Evolutionary conservation across 2,329 filamentous ascomycete species (phyloP).

Genomic region (Neopestalotiopsis clavispora): DNA sequence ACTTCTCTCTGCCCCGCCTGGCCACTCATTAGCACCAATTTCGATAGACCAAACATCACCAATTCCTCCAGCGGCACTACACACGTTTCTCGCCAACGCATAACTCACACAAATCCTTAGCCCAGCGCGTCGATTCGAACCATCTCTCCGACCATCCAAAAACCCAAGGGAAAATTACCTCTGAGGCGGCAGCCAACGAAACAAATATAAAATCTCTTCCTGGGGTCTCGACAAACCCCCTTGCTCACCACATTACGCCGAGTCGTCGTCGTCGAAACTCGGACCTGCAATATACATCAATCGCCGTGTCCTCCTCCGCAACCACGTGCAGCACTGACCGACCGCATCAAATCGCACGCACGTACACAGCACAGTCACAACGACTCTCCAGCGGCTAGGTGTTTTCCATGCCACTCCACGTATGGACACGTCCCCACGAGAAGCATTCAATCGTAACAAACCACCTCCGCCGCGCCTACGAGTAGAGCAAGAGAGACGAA

Average conservation of each 20-base stretch:
- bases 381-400: background rate
- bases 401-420: slow-evolving; percentile 16
- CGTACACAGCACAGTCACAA: background rate
- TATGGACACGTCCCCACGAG: slow-evolving; percentile 8
- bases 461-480: background rate
- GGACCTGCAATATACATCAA: too few relatives aligned
- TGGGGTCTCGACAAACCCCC: background rate
- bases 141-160: background rate
- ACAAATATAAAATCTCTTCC: background rate
- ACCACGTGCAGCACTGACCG: background rate
- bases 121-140: background rate
- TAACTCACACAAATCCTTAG: background rate
- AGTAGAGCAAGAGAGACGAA: slow-evolving; percentile 31
- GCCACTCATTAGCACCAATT: slow-evolving; percentile 3
- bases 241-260: background rate
- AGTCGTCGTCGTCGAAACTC: too few relatives aligned
- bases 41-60: slow-evolving; percentile 8
- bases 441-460: background rate
- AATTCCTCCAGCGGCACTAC: background rate
- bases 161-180: background rate
- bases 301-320: background rate
- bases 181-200: background rate
- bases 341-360: background rate
- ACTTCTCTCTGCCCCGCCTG: slow-evolving; percentile 1
- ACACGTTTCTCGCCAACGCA: too few relatives aligned